Evolutionary conservation across 2,329 filamentous ascomycete genomes (phyloP).

Genomic region (Thyridium curvatum): DNA sequence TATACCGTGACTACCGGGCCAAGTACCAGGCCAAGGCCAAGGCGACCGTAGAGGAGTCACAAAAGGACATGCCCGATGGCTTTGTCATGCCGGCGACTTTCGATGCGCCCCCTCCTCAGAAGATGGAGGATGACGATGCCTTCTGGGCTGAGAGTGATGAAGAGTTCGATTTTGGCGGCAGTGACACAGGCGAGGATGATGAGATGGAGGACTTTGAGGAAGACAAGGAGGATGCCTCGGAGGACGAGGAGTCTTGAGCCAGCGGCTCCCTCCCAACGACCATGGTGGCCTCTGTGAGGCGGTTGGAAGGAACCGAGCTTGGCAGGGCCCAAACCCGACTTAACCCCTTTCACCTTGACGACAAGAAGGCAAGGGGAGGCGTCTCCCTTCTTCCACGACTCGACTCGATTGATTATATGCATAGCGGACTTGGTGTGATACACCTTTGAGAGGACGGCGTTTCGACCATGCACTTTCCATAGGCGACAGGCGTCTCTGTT

Average conservation of each 20-base stretch:
- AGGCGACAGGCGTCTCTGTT: no score
- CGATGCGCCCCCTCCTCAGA: constrained; percentile 56
- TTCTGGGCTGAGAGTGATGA: constrained; percentile 77
- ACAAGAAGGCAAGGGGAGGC: no score
- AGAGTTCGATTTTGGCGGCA: constrained; percentile 72
- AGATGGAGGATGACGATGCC: constrained; percentile 65
- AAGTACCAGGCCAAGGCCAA: constrained; percentile 65
- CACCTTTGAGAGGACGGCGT: no score
- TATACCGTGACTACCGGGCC: constrained; percentile 68
- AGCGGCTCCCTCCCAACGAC: no score
- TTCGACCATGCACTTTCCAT: no score
- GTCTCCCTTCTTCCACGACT: no score
- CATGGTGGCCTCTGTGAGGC: no score
- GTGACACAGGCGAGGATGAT: constrained; percentile 55
- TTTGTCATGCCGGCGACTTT: constrained; percentile 77
- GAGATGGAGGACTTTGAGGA: constrained; percentile 54
- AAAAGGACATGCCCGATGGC: constrained; percentile 70
- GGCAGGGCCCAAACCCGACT: no score
- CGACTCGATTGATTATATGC: no score
- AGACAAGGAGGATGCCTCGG: constrained; percentile 50
- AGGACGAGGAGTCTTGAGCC: constrained; percentile 31
- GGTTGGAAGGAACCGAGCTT: no score
- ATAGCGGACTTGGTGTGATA: no score
- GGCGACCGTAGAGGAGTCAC: constrained; percentile 66
- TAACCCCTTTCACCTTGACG: no score